Base-by-base conservation (phyloP, 257 asterid species). In the Nicotiana knightiana region DNA sequence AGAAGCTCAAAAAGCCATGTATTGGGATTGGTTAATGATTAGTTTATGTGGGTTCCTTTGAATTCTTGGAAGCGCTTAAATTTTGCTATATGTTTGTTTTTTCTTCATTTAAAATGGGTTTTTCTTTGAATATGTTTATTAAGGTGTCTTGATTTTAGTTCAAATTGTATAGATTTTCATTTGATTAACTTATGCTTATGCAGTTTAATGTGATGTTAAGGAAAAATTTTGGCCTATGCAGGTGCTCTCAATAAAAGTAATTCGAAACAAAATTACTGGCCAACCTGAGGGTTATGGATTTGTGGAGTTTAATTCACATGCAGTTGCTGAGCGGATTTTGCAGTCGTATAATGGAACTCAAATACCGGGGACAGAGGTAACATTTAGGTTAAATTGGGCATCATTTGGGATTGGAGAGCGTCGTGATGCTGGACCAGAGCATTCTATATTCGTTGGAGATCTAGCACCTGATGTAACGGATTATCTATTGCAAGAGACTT, bases 381-480 rank as follows among this genome's bases (percentile, higher is more conserved):
- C 95, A 39, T 96, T 96, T 88, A 90, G 99, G 90, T 86, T 96
- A 88, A 96, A 96, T 84, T 96, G 99, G 99, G 99, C 98, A 33
- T 94, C 98, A 26, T 96, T 94, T 85, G 99, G 99, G 65, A 84
- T 90, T 59, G 98, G 99, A 81, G 99, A 93, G 83, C 88, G 90
- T 78, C 97, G 98, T 79, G 98, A 94, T 71, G 90, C 89, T 28
- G 99, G 98, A 15, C 98, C 97, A 0, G 99, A 96, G 83, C 98
- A 94, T 86, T 96, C 99, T 76, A 96, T 96, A 64, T 96, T 96
- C 83, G 99, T 96, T 7, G 99, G 99, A 65, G 99, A 96, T 90
- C 90, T 96, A 83, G 98, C 99, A 3, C 99, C 99, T 53, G 99
- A 96, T 86, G 98, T 96, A 32, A 96, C 97, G 3, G 99, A 96